Evolutionary conservation across 1,284 basidiomycete genomes (phyloP).

Genomic region (Retiboletus flavoniger): DNA sequence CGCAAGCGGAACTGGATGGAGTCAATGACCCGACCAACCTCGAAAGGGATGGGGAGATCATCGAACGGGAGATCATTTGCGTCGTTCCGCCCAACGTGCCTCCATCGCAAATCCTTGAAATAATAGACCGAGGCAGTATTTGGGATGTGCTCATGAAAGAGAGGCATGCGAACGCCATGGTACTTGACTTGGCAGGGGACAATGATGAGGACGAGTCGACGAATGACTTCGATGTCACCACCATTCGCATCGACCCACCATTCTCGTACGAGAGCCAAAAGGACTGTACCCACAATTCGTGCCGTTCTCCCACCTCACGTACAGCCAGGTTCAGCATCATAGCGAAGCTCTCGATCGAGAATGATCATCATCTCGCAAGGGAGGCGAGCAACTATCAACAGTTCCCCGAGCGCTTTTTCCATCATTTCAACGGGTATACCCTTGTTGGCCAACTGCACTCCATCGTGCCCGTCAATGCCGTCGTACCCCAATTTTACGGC

Average conservation of each 20-base stretch:
- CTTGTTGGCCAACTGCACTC: slow-evolving; percentile 24
- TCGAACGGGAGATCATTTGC: slow-evolving; percentile 21
- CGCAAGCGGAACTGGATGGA: slow-evolving; percentile 4
- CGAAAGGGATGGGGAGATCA: slow-evolving; percentile 11
- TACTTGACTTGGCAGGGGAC: background rate
- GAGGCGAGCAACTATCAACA: slow-evolving; percentile 35
- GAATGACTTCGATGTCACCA: background rate
- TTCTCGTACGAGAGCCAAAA: slow-evolving; percentile 8
- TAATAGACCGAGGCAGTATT: background rate
- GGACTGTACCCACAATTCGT: slow-evolving; percentile 5
- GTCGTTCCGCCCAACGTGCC: background rate
- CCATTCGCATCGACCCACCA: slow-evolving; percentile 17
- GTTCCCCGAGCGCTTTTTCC: slow-evolving; percentile 34
- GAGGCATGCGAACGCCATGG: rapidly evolving
- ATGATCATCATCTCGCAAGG: slow-evolving; percentile 24
- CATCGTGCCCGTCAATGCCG: slow-evolving; percentile 35
- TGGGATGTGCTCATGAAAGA: slow-evolving; percentile 2
- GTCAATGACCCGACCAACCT: background rate
- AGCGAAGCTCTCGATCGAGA: slow-evolving; percentile 29
- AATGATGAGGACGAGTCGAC: background rate
- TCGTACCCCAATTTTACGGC: slow-evolving; percentile 11
- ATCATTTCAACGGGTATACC: slow-evolving; percentile 37
- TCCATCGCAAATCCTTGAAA: background rate
- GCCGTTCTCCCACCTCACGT: slow-evolving; percentile 15
- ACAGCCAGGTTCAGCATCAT: slow-evolving; percentile 35